Evolutionary conservation across 2,329 filamentous ascomycete species (phyloP), one percentile per base, ranked within the genome.

Genomic region (Colletotrichum sansevieriae): DNA sequence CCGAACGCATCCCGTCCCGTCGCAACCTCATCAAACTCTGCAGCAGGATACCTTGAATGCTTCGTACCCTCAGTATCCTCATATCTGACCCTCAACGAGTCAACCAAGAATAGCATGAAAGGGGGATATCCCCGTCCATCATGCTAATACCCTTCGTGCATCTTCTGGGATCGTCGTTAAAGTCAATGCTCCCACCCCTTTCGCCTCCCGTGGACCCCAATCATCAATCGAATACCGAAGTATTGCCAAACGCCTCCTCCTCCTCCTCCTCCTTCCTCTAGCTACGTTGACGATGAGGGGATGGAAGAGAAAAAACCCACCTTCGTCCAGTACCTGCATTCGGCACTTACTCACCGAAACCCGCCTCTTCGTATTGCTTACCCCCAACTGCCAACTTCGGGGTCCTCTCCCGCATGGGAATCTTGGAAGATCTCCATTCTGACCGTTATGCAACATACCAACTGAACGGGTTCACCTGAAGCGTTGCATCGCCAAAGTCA

Each of bases 341-440:
- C 65, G 47, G 65, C 62, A 44, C 13, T 68, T 25, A 7, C 29
- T 55, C 39, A 61, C 47, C 47, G 66, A 52, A 39, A 51, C 43
- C 11, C 60, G 35, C 29, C 60, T 46, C 37, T 54, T 68, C 61
- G 61, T 68, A 65, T 68, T 59, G 61, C 61, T 46, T 47, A 52
- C 35, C 29, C 9, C 33, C 58, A 65, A 46, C 39, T 68, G 65
- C 65, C 61, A 68, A 65, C 65, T 59, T 65, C n/a, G 41, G 61
- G 65, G 61, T 68, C 61, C 51, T 39, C 22, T 25, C 11, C 39
- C 37, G 39, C 18, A 67, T 57, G 66, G 41, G 66, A 69, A 67
- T 62, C 56, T 69, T 69, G 66, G 63, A 69, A 69, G 66, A 69
- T 69, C 66, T 67, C 63, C 66, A 41, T 39, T 47, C 61, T 59